Conservation (phyloP, 495 filamentous ascomycete genomes). For the Darksidea phi region DNA sequence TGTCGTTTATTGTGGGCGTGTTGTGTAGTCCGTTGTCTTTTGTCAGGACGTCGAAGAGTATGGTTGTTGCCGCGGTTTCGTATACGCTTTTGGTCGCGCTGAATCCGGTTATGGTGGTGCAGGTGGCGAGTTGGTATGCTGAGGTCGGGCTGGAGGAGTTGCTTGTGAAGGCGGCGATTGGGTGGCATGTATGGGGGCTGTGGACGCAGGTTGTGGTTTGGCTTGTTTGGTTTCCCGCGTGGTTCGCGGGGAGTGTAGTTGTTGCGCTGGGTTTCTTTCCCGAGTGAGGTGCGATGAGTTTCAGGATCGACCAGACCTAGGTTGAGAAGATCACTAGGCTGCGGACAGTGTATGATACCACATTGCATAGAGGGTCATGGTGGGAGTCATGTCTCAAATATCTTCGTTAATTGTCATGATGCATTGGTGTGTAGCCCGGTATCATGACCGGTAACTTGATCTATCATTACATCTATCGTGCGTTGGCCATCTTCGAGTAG, state of each 20-base stretch:
- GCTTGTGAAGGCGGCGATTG: slow-evolving; percentile 75
- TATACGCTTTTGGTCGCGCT: slow-evolving; percentile 49
- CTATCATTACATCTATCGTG: slow-evolving; percentile 15
- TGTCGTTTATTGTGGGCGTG: slow-evolving; percentile 82
- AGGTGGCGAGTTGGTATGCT: slow-evolving; percentile 48
- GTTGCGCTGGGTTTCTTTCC: slow-evolving; percentile 37
- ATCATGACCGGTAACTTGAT: background rate
- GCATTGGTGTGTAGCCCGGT: background rate
- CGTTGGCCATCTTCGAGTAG: background rate
- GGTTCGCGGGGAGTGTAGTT: slow-evolving; percentile 66
- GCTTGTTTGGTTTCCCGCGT: slow-evolving; percentile 98
- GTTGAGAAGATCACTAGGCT: background rate
- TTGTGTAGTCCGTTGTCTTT: slow-evolving; percentile 75
- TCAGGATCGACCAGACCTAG: background rate
- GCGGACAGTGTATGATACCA: slow-evolving; percentile 9
- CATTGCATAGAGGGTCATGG: background rate
- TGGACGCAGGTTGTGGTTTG: slow-evolving; percentile 90
- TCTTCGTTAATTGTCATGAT: background rate
- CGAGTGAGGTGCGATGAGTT: background rate
- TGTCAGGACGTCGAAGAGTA: slow-evolving; percentile 41
- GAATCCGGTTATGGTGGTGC: slow-evolving; percentile 64
- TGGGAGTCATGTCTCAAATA: background rate
- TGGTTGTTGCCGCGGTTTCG: background rate
- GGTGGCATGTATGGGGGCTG: slow-evolving; percentile 88
- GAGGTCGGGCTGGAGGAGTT: slow-evolving; percentile 55